Conservation (phyloP, 768 basidiomycete genomes). For the Lentinus tigrinus region DNA sequence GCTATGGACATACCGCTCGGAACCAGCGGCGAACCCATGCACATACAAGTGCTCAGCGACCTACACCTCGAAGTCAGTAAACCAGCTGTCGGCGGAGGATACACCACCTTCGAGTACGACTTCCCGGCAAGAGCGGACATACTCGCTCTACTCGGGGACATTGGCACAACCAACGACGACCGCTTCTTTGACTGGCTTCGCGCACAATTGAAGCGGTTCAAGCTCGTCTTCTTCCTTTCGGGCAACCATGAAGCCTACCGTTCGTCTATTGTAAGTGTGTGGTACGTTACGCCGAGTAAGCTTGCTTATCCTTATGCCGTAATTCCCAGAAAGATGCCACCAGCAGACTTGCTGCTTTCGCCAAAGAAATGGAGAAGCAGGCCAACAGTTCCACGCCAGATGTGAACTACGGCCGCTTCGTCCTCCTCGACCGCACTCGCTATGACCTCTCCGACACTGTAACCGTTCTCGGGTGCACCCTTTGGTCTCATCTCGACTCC, state of each 20-base stretch:
- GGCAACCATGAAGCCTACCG: constrained; percentile 34
- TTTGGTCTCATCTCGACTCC: constrained; percentile 35
- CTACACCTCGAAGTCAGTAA: constrained; percentile 31
- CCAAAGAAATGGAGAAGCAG: not conserved
- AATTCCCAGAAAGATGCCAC: not conserved
- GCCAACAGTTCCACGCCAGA: not conserved
- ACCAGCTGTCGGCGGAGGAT: not conserved
- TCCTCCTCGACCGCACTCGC: constrained; percentile 34
- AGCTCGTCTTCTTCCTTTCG: constrained; percentile 33
- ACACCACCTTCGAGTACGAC: constrained; percentile 23
- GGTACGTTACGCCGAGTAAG: not conserved
- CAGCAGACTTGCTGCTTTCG: not conserved
- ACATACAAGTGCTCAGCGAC: constrained; percentile 31
- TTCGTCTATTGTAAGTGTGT: constrained; percentile 7
- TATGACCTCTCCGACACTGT: constrained; percentile 32
- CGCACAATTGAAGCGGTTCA: constrained; percentile 30
- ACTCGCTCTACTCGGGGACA: constrained; percentile 38
- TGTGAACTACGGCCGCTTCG: constrained; percentile 24
- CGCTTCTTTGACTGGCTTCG: constrained; percentile 34
- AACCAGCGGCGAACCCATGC: not conserved
- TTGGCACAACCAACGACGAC: constrained; percentile 33
- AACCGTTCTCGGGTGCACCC: constrained; percentile 42
- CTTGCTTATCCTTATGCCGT: too few relatives aligned
- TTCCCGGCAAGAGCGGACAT: constrained; percentile 26
- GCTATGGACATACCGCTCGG: too few relatives aligned